phyloP scores from a whole-genome alignment of 371 early-diverging fungal genomes.

The Zychaea mexicana region DNA sequence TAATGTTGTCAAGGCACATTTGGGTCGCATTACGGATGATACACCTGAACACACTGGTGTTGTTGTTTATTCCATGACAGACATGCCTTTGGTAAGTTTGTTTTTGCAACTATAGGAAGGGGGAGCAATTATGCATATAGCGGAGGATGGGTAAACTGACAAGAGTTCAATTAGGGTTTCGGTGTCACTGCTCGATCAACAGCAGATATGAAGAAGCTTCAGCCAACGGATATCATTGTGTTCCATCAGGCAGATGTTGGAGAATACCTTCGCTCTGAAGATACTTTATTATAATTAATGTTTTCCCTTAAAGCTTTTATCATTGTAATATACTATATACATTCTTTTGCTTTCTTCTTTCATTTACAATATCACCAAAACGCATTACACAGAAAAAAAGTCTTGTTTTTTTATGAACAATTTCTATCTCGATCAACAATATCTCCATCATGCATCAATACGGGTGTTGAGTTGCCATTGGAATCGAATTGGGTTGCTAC shows the following conservation, averaged over 20 bases:
- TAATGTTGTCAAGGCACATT: conserved; percentile 98
- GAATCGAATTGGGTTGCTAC: conserved; percentile 16
- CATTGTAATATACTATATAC: neutral
- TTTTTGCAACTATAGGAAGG: neutral
- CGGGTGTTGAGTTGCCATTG: conserved; percentile 4
- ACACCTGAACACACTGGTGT: conserved; percentile 98
- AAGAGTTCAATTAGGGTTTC: conserved; percentile 90
- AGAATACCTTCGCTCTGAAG: conserved; percentile 96
- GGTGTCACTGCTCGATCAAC: conserved; percentile 97
- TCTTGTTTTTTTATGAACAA: neutral
- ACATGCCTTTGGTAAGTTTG: conserved; percentile 81
- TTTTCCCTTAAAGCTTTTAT: neutral
- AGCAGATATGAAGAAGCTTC: conserved; percentile 86
- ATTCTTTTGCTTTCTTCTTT: neutral
- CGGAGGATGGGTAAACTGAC: no score
- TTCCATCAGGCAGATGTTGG: conserved; percentile 99
- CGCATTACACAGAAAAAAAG: neutral
- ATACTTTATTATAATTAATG: conserved; percentile 74
- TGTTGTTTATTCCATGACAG: conserved; percentile 92
- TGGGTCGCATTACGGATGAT: conserved; percentile 96
- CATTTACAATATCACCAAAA: neutral
- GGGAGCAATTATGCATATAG: neutral
- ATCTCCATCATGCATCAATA: conserved; percentile 5
- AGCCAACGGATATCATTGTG: conserved; percentile 95
- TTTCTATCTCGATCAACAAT: neutral